Evolutionary conservation across 176 grass and related monocot species (phyloP), one percentile per base, ranked within the genome.

Genomic region (Triticum turgidum): DNA sequence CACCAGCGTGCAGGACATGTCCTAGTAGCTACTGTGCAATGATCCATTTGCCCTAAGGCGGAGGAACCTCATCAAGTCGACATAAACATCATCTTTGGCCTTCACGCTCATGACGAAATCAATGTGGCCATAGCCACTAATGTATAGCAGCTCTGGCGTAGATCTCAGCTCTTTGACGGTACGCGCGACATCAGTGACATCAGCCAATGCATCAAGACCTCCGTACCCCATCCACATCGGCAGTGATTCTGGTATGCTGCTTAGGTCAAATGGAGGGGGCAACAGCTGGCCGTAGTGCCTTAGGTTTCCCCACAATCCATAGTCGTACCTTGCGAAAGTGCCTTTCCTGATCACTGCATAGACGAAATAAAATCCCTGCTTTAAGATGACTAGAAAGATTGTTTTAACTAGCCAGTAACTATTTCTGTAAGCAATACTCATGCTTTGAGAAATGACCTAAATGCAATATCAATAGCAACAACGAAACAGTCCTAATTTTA

Each of bases 221-320:
- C 96, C 96, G 33, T 95, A 95, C 13, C 86, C 96, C 91, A 94
- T 92, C 93, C 96, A 98, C 5, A 98, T 76, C 22, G 91, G 96
- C 69, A 98, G 84, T 13, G 86, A 89, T 51, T 90, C 88, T 0
- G 93, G 93, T 83, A 98, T 92, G 68, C 79, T 62, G 64, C 86
- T 88, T 42, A 98, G 80, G 66, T 93, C 45, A 25, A 93, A 94
- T 33, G 91, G 38, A 20, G 96, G 89, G 35, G 96, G 91, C 34
- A 64, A 77, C 52, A 94, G 64, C 3, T 14, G 61, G 11, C 88
- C 80, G 1, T 98, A 98, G 20, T 10, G 81, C 83, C 42, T 84
- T n/a, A 98, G 10, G 66, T 98, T 98, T 63, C 89, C 86, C 73
- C 33, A 89, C 34, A 44, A 80, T 56, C 96, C 93, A 3, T 95